phyloP scores from a whole-genome alignment of 2,329 filamentous ascomycete genomes.

The Thelonectria olida region DNA sequence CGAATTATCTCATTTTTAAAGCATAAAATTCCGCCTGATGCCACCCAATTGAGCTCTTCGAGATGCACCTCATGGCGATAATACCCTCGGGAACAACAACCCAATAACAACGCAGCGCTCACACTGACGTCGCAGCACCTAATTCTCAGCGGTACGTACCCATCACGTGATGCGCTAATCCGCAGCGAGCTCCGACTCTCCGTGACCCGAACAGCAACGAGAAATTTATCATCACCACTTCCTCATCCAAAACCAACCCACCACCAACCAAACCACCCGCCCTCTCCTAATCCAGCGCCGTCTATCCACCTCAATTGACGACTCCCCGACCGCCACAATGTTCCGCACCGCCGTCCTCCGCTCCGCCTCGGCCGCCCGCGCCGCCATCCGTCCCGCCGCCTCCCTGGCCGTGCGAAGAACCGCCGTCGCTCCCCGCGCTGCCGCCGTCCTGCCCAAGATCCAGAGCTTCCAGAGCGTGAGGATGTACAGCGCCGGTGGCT shows the following conservation, averaged over 20 bases:
- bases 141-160: conserved; percentile 3
- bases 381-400: conserved; percentile 59
- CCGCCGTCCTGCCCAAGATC: conserved; percentile 66
- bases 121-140: conserved; percentile 28
- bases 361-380: conserved; percentile 73
- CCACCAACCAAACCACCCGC: conserved; percentile 21
- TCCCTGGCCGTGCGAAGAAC: conserved; percentile 65
- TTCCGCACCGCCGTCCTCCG: conserved; percentile 88
- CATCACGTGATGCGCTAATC: conserved; percentile 39
- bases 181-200: conserved; percentile 44
- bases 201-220: conserved; percentile 46
- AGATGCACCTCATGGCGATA: background rate
- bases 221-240: conserved; percentile 56
- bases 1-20: background rate
- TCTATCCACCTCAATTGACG: conserved; percentile 21
- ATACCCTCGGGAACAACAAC: conserved; percentile 26
- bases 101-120: conserved; percentile 18
- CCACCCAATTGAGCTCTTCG: background rate
- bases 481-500: conserved; percentile 86
- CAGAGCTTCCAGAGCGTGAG: conserved; percentile 75
- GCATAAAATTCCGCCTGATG: no score
- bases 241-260: conserved; percentile 8
- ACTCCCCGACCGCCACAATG: conserved; percentile 62
- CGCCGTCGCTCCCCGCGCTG: conserved; percentile 57
- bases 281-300: conserved; percentile 18